These are phyloP conservation scores for Leptodermis oblonga DNA, from an alignment of 257 asterid species.

Conservation along the genomic window DNA sequence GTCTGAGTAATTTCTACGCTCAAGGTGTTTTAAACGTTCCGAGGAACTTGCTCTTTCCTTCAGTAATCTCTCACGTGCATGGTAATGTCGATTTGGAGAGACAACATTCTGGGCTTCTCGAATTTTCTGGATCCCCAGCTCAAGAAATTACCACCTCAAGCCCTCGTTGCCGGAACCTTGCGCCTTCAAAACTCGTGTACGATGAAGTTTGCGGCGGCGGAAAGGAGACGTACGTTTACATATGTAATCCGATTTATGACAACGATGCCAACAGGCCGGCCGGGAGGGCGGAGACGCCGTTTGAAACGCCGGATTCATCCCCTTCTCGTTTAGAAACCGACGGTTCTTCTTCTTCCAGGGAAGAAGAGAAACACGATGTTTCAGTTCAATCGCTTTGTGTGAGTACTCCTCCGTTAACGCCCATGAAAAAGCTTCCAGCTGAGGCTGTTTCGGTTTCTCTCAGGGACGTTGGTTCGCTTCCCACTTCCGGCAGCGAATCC, in stretches of 20 bases:
- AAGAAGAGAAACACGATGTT: slow-evolving; percentile 11
- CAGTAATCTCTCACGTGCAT: too few species aligned
- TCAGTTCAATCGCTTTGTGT: too few species aligned
- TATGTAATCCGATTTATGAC: slow-evolving; percentile 57
- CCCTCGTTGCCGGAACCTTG: slow-evolving; percentile 13
- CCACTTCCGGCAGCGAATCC: slow-evolving; percentile 34
- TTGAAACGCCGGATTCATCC: slow-evolving; percentile 52
- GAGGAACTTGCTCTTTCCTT: slow-evolving; percentile 46
- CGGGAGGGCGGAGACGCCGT: slow-evolving; percentile 35
- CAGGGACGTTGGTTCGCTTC: slow-evolving; percentile 34
- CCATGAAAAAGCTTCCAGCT: slow-evolving; percentile 51
- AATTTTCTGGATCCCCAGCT: slow-evolving; percentile 8
- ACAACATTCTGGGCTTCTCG: slow-evolving; percentile 14
- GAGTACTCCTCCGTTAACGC: slow-evolving; percentile 43
- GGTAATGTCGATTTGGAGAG: slow-evolving; percentile 26
- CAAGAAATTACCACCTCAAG: background rate
- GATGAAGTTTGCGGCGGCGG: slow-evolving; percentile 13
- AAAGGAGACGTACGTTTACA: slow-evolving; percentile 29
- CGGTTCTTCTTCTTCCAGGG: slow-evolving; percentile 12
- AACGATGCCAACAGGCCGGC: slow-evolving; percentile 5
- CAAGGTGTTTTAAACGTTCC: slow-evolving; percentile 58
- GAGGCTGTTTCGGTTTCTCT: slow-evolving; percentile 42
- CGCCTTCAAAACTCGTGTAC: slow-evolving; percentile 21
- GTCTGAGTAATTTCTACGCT: slow-evolving; percentile 38
- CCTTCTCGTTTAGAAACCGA: slow-evolving; percentile 38